phyloP scores from a whole-genome alignment of 2,329 filamentous ascomycete species.

The Arthrobotrys megalospora region DNA sequence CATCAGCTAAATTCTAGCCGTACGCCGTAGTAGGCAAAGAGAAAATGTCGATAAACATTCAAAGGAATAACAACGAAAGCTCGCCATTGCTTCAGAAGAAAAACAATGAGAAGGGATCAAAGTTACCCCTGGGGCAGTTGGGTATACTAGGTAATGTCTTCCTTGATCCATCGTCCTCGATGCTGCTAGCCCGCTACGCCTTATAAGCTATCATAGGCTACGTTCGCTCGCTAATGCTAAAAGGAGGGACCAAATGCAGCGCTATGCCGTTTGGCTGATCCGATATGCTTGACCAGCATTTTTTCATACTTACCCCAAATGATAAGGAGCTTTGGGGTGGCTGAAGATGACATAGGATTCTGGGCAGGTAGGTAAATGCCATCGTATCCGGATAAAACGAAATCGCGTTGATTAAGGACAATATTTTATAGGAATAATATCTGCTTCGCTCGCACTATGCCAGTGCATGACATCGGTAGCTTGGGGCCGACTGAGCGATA shows the following conservation, averaged over 20 bases:
- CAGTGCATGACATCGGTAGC: constrained; percentile 88
- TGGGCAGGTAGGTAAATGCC: constrained; percentile 36
- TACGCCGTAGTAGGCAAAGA: neutral
- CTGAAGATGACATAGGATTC: constrained; percentile 40
- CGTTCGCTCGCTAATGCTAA: constrained; percentile 1
- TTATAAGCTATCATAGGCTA: too few species aligned
- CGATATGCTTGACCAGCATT: constrained; percentile 41
- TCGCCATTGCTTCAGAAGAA: constrained; percentile 10
- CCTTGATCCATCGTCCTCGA: neutral
- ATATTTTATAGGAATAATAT: constrained; percentile 19
- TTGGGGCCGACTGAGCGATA: constrained; percentile 78
- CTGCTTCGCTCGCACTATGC: constrained; percentile 79
- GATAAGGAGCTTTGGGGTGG: constrained; percentile 45
- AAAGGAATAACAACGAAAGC: constrained; percentile 1
- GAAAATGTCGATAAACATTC: neutral
- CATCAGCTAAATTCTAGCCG: neutral
- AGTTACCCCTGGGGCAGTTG: constrained; percentile 28
- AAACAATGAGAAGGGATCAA: neutral
- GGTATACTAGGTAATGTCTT: constrained; percentile 17
- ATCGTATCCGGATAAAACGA: neutral
- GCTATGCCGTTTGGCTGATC: constrained; percentile 43
- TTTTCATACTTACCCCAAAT: constrained; percentile 48
- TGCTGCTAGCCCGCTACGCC: too few species aligned
- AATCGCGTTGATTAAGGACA: neutral
- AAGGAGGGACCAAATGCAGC: neutral